Conservation (phyloP, 2,329 filamentous ascomycete genomes). For the Penicillium sp. region DNA sequence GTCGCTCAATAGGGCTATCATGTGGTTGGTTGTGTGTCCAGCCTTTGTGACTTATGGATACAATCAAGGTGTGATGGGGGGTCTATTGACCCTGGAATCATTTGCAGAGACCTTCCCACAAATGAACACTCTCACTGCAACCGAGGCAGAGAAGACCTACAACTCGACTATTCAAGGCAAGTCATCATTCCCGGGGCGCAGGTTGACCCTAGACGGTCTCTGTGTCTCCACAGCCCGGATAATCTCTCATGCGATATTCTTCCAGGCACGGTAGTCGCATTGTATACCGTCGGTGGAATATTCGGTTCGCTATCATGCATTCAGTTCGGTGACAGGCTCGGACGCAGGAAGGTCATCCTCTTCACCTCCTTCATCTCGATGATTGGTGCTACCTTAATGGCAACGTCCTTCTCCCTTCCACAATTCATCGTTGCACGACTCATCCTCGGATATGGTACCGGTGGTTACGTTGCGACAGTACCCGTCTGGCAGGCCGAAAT, state of each 20-base stretch:
- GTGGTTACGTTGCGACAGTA: conserved; percentile 45
- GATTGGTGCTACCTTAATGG: conserved; percentile 47
- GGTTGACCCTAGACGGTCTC: neutral
- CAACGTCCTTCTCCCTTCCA: conserved; percentile 42
- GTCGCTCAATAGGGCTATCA: conserved; percentile 21
- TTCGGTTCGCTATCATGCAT: conserved; percentile 47
- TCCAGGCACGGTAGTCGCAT: conserved; percentile 40
- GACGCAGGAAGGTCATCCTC: conserved; percentile 45
- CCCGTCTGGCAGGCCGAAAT: conserved; percentile 46
- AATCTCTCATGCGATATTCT: neutral
- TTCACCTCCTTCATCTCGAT: conserved; percentile 39
- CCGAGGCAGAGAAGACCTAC: conserved; percentile 22
- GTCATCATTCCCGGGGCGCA: neutral
- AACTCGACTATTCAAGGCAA: conserved; percentile 48
- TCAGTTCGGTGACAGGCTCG: conserved; percentile 46
- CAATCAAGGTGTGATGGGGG: conserved; percentile 52
- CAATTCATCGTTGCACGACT: conserved; percentile 49
- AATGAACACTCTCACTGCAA: conserved; percentile 46
- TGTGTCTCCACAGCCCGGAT: neutral
- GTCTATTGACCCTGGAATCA: conserved; percentile 60
- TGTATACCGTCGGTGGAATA: conserved; percentile 48
- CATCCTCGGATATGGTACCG: conserved; percentile 40
- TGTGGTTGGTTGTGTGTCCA: conserved; percentile 28
- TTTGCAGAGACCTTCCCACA: conserved; percentile 55
- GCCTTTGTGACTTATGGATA: conserved; percentile 50